A percentile compares a stretch with the other conserved stretches of the same genome.
These are phyloP conservation scores for Schizophyllum commune DNA, from an alignment of 1,284 basidiomycete genomes.

Conservation along the genomic window DNA sequence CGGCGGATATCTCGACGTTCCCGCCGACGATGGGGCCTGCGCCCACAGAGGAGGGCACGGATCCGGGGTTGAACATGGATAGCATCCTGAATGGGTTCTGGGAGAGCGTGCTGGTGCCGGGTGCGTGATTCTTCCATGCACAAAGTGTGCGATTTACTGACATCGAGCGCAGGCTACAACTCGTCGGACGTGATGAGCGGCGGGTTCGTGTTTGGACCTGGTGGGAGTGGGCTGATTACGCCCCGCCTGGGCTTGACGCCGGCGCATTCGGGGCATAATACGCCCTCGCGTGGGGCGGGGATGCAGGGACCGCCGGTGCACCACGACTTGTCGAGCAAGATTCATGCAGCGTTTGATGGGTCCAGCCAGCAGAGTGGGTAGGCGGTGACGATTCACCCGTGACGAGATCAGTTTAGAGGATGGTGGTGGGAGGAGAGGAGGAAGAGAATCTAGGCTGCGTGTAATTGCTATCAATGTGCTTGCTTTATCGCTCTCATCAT, in stretches of 20 bases:
- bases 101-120: constrained; percentile 79
- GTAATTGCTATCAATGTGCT: neutral
- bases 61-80: constrained; percentile 61
- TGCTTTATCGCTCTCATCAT: neutral
- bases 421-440: neutral
- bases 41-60: constrained; percentile 26
- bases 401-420: too few species aligned
- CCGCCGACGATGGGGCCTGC: constrained; percentile 70
- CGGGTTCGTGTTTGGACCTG: constrained; percentile 74
- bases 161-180: constrained; percentile 52
- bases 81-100: constrained; percentile 73
- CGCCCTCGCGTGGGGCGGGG: constrained; percentile 23
- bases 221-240: constrained; percentile 70
- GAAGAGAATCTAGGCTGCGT: neutral
- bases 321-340: constrained; percentile 27
- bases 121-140: constrained; percentile 19
- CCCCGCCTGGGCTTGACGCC: constrained; percentile 38
- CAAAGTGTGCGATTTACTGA: constrained; percentile 4
- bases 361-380: neutral
- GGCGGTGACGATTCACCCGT: too few species aligned
- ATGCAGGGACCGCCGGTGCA: neutral
- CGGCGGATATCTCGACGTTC: constrained; percentile 65
- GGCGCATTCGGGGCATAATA: constrained; percentile 33
- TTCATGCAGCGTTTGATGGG: constrained; percentile 34
- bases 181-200: constrained; percentile 72